Evolutionary conservation across 2,329 filamentous ascomycete species (phyloP).

Genomic region (Pleoardoris graminearum): DNA sequence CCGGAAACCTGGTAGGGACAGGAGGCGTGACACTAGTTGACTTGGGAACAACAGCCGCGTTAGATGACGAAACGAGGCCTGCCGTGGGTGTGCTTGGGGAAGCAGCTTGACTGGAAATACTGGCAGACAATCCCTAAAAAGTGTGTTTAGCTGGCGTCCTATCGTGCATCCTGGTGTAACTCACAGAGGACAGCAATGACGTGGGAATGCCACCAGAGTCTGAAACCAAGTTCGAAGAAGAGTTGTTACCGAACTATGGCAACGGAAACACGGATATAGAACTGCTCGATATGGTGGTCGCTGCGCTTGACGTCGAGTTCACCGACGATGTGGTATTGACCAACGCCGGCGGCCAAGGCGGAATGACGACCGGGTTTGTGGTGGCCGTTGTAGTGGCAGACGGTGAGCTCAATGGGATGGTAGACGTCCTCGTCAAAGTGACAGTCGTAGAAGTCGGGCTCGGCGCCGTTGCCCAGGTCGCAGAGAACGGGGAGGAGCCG

Average conservation of each 20-base stretch:
- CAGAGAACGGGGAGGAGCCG: background rate
- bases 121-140: background rate
- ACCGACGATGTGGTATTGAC: constrained; percentile 8
- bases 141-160: too few relatives aligned
- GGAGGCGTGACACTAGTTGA: background rate
- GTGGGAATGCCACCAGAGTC: too few relatives aligned
- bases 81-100: background rate
- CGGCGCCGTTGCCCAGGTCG: background rate
- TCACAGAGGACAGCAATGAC: background rate
- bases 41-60: background rate
- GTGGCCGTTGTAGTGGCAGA: background rate
- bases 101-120: background rate
- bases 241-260: too few relatives aligned
- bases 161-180: too few relatives aligned
- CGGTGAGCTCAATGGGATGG: background rate
- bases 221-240: too few relatives aligned
- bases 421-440: background rate
- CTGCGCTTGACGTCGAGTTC: constrained; percentile 9
- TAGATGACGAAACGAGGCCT: background rate
- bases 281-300: background rate
- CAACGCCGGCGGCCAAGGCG: constrained; percentile 1
- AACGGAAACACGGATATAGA: too few relatives aligned
- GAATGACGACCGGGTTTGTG: background rate
- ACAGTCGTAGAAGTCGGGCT: background rate
- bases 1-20: background rate